Evolutionary conservation across 495 filamentous ascomycete genomes (phyloP), one percentile per base, ranked within the genome.

Genomic region (Annulohypoxylon nitens): DNA sequence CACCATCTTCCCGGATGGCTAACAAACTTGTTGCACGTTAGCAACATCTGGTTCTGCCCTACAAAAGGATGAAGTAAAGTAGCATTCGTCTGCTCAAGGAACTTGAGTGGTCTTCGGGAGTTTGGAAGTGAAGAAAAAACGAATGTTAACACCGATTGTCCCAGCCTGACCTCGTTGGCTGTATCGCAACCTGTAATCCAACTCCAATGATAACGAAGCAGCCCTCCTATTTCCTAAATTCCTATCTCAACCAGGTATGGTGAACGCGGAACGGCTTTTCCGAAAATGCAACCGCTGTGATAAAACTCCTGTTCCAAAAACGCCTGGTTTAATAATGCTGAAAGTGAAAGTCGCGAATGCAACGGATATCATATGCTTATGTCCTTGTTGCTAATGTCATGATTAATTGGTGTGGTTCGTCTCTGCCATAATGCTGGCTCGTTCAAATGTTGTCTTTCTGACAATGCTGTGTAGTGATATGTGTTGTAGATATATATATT

Each of bases 331-430:
- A 67, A 68, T 41, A 33, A 70, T 70, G 63, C 72, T 18, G 30
- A 53, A 58, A 70, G 41, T 61, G 67, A 70, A 60, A 53, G 62
- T 70, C 67, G 51, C 64, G 67, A 75, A 75, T 70, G 72, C 72
- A 67, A 70, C 67, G 72, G 67, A 75, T 70, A 67, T 75, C 67
- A 63, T 74, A 74, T 74, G 67, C 43, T 67, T 23, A 57, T 74
- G 59, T 70, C 8, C 50, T 70, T 58, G 58, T 63, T 58, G 55
- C 20, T 37, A 25, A 53, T 45, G 61, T 41, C 50, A 18, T 48
- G n/a, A 51, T 48, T 36, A 20, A 26, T 53, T 23, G 34, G 53
- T 20, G 39, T 69, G 37, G 61, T 62, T 45, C 57, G 48, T 51
- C 16, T 45, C 47, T 60, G 59, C 43, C 45, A 55, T 54, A 18